phyloP scores from a whole-genome alignment of 345 rosid genomes.

The Salix exigua region DNA sequence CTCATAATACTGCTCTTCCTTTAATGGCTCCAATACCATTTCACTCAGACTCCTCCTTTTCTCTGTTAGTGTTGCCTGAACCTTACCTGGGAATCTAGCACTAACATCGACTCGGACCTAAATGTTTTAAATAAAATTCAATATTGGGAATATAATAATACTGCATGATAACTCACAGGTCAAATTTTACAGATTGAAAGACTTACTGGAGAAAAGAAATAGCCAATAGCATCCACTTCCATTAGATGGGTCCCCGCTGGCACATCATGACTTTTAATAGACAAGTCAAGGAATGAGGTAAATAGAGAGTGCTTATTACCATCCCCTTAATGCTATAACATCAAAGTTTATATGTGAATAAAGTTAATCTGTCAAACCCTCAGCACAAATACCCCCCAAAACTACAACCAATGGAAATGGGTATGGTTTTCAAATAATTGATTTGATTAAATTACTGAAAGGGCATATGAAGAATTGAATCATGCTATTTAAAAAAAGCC shows the following conservation, averaged over 20 bases:
- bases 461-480: not conserved
- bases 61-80: slow-evolving; percentile 93
- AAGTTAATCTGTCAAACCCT: not conserved
- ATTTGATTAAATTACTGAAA: not conserved
- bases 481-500: not conserved
- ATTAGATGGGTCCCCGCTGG: slow-evolving; percentile 94
- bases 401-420: not conserved
- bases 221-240: slow-evolving; percentile 81
- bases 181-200: not conserved
- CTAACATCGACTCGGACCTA: slow-evolving; percentile 98
- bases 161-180: not conserved
- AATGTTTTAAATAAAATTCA: slow-evolving; percentile 16
- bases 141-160: not conserved
- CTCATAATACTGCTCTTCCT: slow-evolving; percentile 86
- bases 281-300: slow-evolving; percentile 46
- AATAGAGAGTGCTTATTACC: not conserved
- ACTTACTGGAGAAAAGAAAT: slow-evolving; percentile 92
- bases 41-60: slow-evolving; percentile 80
- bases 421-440: too few relatives aligned
- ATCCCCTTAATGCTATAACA: not conserved
- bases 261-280: slow-evolving; percentile 61
- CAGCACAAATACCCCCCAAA: not conserved
- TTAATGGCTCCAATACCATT: slow-evolving; percentile 78
- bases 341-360: not conserved
- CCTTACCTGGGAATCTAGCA: slow-evolving; percentile 87